Conservation (phyloP, 352 stramenopile genomes). For the Phytophthora pluvialis region DNA sequence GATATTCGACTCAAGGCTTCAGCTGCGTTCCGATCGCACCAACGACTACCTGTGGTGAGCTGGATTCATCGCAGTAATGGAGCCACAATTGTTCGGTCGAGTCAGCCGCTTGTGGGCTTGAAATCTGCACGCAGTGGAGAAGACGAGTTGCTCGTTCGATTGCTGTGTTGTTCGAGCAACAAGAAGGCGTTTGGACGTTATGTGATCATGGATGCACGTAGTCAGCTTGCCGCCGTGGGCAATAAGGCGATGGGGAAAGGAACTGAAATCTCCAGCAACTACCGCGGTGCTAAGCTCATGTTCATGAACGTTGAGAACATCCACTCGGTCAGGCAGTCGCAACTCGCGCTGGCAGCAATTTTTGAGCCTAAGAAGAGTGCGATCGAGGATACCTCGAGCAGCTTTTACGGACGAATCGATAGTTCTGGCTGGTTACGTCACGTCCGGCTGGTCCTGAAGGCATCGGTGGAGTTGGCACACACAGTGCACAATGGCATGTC, state of each 20-base stretch:
- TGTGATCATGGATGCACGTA: slow-evolving; percentile 86
- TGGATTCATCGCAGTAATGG: slow-evolving; percentile 80
- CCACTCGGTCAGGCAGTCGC: slow-evolving; percentile 95
- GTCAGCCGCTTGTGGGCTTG: slow-evolving; percentile 80
- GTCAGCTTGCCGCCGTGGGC: slow-evolving; percentile 84
- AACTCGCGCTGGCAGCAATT: slow-evolving; percentile 85
- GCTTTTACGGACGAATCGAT: slow-evolving; percentile 92
- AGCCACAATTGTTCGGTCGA: slow-evolving; percentile 83
- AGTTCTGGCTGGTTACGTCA: slow-evolving; percentile 96
- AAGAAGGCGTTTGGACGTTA: slow-evolving; percentile 58
- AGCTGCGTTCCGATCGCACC: slow-evolving; percentile 74
- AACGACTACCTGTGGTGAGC: slow-evolving; percentile 72
- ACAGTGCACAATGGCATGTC: slow-evolving; percentile 94
- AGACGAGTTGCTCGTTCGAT: slow-evolving; percentile 76
- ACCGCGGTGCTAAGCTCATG: slow-evolving; percentile 92
- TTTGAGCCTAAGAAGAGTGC: slow-evolving; percentile 78
- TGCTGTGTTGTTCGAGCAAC: slow-evolving; percentile 72
- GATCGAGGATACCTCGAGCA: slow-evolving; percentile 86
- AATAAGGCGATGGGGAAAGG: slow-evolving; percentile 95
- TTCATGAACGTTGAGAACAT: slow-evolving; percentile 99
- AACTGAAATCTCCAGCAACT: slow-evolving; percentile 96
- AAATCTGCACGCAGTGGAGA: slow-evolving; percentile 80
- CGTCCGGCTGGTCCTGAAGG: slow-evolving; percentile 93
- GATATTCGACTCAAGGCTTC: slow-evolving; percentile 87
- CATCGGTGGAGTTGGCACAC: slow-evolving; percentile 93